A percentile compares a stretch with the other conserved stretches of the same genome.
These are phyloP conservation scores for Phlebiopsis flavidoalba DNA, from an alignment of 768 basidiomycete species.

Conservation along the genomic window DNA sequence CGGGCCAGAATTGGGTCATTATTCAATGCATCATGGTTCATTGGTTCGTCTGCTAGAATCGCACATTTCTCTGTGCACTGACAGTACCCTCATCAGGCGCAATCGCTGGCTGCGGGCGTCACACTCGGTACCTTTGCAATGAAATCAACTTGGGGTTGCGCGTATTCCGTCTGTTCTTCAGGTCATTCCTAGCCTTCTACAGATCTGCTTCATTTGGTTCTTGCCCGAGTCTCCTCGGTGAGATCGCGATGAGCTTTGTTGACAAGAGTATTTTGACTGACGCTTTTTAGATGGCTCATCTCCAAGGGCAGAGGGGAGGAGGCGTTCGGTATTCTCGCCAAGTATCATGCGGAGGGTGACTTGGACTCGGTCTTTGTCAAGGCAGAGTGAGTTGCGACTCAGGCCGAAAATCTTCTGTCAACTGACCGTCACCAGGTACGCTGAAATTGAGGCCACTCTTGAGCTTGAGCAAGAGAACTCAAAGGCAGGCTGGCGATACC, in stretches of 20 bases:
- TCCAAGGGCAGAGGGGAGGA: conserved; percentile 45
- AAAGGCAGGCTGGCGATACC: conserved; percentile 42
- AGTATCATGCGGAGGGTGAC: conserved; percentile 61
- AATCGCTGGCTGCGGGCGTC: conserved; percentile 51
- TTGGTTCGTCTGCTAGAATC: conserved; percentile 28
- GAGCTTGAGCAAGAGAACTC: conserved; percentile 45
- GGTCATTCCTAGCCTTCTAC: conserved; percentile 45
- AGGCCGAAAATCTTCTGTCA: neutral
- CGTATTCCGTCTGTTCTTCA: conserved; percentile 65
- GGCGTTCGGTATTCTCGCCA: conserved; percentile 29
- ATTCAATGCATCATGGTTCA: conserved; percentile 61
- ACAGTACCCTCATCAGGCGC: conserved; percentile 32
- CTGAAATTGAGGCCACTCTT: conserved; percentile 49
- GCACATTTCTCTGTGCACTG: neutral
- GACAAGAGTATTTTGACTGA: neutral
- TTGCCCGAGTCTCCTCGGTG: conserved; percentile 57
- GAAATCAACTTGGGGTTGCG: conserved; percentile 57
- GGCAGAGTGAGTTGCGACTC: conserved; percentile 36
- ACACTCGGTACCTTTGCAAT: conserved; percentile 65
- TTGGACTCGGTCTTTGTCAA: conserved; percentile 47
- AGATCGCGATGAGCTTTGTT: neutral
- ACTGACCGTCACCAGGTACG: conserved; percentile 4
- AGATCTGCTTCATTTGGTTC: conserved; percentile 50
- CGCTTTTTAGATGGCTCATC: conserved; percentile 40
- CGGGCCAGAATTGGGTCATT: conserved; percentile 59